phyloP scores from a whole-genome alignment of 2,329 filamentous ascomycete genomes.

The Oidium heveae region DNA sequence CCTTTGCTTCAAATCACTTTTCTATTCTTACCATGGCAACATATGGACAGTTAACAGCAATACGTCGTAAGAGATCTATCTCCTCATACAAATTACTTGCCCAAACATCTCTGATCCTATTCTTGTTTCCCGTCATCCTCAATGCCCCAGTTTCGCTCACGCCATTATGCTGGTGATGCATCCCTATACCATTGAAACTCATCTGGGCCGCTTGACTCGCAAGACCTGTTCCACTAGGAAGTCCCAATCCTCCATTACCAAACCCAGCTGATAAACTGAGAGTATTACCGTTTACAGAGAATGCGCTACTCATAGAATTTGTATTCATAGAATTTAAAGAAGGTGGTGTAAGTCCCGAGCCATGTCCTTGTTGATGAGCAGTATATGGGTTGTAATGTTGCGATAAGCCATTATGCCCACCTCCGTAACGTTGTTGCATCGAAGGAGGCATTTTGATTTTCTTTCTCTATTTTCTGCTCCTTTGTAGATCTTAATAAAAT shows the following conservation, averaged over 20 bases:
- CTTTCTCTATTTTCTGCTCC: conserved; percentile 1
- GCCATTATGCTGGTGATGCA: conserved; percentile 33
- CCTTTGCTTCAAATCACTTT: neutral
- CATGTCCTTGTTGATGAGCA: conserved; percentile 21
- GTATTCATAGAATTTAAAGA: conserved; percentile 37
- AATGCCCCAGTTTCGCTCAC: conserved; percentile 23
- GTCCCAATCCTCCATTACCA: conserved; percentile 26
- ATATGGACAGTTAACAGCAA: conserved; percentile 81
- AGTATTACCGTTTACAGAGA: conserved; percentile 24
- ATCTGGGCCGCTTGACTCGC: conserved; percentile 72
- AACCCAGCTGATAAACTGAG: conserved; percentile 33
- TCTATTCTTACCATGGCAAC: conserved; percentile 67
- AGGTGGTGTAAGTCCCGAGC: conserved; percentile 24
- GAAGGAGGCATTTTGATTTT: conserved; percentile 14
- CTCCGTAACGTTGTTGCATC: conserved; percentile 15
- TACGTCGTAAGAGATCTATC: conserved; percentile 57
- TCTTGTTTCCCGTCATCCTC: conserved; percentile 34
- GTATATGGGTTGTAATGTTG: conserved; percentile 21
- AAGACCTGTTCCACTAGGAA: conserved; percentile 38
- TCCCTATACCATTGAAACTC: conserved; percentile 50
- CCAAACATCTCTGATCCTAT: conserved; percentile 90
- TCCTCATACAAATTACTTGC: conserved; percentile 75
- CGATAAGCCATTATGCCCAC: conserved; percentile 12
- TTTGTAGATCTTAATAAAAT: neutral
- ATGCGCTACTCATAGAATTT: conserved; percentile 42